Conservation (phyloP, 768 basidiomycete species). For the Kondoa malvinella region DNA sequence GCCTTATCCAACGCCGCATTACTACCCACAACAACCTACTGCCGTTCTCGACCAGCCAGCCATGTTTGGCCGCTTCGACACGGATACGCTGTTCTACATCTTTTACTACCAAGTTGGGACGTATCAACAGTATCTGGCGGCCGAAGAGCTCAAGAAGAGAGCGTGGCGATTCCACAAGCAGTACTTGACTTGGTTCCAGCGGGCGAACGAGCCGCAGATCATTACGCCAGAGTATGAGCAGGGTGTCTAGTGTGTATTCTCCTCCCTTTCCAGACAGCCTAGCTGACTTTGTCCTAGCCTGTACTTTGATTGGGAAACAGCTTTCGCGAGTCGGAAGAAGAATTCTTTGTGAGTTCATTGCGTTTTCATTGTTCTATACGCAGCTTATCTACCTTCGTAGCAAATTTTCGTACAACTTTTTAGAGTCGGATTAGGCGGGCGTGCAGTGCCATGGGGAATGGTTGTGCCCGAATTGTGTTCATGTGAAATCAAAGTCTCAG, state of each 20-base stretch:
- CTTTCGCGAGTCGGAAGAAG: not conserved
- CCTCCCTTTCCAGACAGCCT: not conserved
- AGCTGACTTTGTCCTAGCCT: not conserved
- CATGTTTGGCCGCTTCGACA: conserved; percentile 77
- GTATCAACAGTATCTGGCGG: conserved; percentile 96
- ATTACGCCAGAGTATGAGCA: conserved; percentile 99
- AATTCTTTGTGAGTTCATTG: conserved; percentile 1
- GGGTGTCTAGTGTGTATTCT: conserved; percentile 51
- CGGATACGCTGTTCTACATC: conserved; percentile 94
- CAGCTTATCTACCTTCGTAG: not conserved
- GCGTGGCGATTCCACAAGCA: conserved; percentile 99
- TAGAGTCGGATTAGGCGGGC: too few relatives aligned
- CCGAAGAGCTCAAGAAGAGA: conserved; percentile 89
- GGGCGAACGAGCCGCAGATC: conserved; percentile 90
- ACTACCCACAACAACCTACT: conserved; percentile 82
- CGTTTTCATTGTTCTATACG: not conserved
- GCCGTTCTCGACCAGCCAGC: conserved; percentile 61
- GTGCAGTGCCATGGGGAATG: too few relatives aligned
- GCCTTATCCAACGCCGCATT: conserved; percentile 73
- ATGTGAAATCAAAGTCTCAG: too few relatives aligned
- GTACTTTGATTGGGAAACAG: conserved; percentile 9
- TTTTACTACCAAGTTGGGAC: conserved; percentile 97
- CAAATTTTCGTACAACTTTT: not conserved
- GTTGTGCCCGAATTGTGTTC: too few relatives aligned
- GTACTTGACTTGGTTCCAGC: conserved; percentile 96